phyloP scores from a whole-genome alignment of 106 monocot species.

The Dendrobium chrysotoxum region DNA sequence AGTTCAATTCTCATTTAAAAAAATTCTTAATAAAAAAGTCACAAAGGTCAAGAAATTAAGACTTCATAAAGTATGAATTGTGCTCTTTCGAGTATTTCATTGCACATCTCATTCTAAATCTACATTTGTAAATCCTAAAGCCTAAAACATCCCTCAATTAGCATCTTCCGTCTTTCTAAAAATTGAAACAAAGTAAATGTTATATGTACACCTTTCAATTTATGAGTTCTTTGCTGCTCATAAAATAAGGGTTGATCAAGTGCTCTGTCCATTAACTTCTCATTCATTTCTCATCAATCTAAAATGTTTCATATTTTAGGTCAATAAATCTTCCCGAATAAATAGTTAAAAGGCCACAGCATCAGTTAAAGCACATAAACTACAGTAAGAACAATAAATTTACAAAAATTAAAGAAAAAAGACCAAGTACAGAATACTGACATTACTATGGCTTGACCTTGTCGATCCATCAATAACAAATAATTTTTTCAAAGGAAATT shows the following conservation, averaged over 20 bases:
- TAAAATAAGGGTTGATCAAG: not conserved
- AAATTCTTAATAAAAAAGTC: too few species aligned
- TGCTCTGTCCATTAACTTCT: not conserved
- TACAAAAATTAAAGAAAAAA: not conserved
- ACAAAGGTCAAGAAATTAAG: not conserved
- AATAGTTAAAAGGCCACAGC: too few species aligned
- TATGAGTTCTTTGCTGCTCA: not conserved
- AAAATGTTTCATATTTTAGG: not conserved
- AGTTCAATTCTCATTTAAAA: too few species aligned
- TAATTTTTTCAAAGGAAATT: slow-evolving; percentile 91
- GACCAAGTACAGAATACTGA: slow-evolving; percentile 18
- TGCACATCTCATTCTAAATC: not conserved
- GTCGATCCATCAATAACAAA: slow-evolving; percentile 99
- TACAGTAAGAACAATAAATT: not conserved
- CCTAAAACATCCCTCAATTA: not conserved
- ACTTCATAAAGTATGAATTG: not conserved
- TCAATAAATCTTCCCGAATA: not conserved
- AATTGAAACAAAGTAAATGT: not conserved
- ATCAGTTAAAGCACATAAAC: not conserved
- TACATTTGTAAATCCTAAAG: not conserved
- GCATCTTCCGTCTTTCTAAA: not conserved
- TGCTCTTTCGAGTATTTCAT: not conserved
- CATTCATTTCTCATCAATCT: not conserved
- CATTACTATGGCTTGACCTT: slow-evolving; percentile 97
- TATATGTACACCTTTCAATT: not conserved